Evolutionary conservation across 805 yeast species (phyloP), one percentile per base, ranked within the genome.

Genomic region (Candida dendrica): DNA sequence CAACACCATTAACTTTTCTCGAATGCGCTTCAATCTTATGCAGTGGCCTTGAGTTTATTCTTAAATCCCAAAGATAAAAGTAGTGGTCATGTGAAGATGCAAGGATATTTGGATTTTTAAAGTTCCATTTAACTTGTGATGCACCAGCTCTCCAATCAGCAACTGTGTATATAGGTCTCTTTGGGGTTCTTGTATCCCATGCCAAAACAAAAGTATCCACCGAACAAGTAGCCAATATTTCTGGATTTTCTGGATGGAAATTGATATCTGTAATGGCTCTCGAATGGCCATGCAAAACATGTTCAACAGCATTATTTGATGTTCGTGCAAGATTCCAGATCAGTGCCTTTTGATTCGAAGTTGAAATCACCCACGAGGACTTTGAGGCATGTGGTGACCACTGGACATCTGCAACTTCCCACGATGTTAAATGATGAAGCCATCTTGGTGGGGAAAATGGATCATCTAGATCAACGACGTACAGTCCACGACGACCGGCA

Each of bases 341-440:
- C 56, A 93, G 70, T 1, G 96, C 98, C 64, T 91, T 91, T 58
- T 91, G 98, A 60, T 91, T 93, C 2, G 95, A 84, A 0, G 98
- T 88, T 0, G 96, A 86, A 1, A 91, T 83, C 35, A 93, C 87
- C 95, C 97, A 90, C 6, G 83, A 71, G 1, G 95, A 91, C 49
- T 85, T 86, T 2, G 81, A 72, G 6, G 74, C 69, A 58, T 93
- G 97, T 0, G 97, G 96, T 3, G 95, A 86, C 98, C 98, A 93
- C 61, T 93, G 98, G 2, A 91, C 97, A 59, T 91, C 97, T 0
- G 98, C 96, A 3, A 93, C 98, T 60, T 93, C 98, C 98, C 98
- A 93, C 0, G 95, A 80, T 0, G 97, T 91, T 30, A 80, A 72
- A 56, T 93, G 96, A 42, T 81, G 95, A 14, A 93, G 73, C 90